Conservation (phyloP, 257 asterid species). For the Solanum chmielewskii region DNA sequence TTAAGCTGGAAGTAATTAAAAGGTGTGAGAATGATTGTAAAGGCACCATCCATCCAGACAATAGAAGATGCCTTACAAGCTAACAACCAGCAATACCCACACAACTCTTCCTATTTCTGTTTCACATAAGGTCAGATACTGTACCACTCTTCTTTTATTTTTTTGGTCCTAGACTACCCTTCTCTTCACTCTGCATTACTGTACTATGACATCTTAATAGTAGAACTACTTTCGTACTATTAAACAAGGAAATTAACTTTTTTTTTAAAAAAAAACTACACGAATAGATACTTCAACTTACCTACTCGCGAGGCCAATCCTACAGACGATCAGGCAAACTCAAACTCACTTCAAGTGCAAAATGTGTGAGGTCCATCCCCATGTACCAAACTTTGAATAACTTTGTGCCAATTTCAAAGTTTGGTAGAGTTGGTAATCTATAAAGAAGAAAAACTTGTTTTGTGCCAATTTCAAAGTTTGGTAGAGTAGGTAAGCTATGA, state of each 20-base stretch:
- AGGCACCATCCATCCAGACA: neutral
- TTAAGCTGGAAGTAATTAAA: neutral
- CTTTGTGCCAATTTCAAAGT: no score
- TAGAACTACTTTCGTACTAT: neutral
- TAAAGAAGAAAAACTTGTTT: no score
- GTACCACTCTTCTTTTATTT: neutral
- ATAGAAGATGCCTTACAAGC: constrained; percentile 1
- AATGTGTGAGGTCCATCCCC: no score
- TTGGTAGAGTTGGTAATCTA: no score
- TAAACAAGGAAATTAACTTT: neutral
- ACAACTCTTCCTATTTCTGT: neutral
- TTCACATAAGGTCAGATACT: neutral
- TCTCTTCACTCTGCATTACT: neutral
- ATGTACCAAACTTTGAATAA: no score
- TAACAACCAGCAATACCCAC: neutral
- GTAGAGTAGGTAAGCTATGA: no score
- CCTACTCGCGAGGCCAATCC: no score
- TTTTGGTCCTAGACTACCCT: neutral
- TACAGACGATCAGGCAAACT: no score
- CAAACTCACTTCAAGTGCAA: no score
- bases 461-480: no score
- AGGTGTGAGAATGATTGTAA: neutral
- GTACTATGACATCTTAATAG: neutral
- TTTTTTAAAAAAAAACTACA: no score
- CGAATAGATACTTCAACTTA: no score